These are phyloP conservation scores for Mortierella polycephala DNA, from an alignment of 371 early-diverging fungal genomes.

Conservation along the genomic window DNA sequence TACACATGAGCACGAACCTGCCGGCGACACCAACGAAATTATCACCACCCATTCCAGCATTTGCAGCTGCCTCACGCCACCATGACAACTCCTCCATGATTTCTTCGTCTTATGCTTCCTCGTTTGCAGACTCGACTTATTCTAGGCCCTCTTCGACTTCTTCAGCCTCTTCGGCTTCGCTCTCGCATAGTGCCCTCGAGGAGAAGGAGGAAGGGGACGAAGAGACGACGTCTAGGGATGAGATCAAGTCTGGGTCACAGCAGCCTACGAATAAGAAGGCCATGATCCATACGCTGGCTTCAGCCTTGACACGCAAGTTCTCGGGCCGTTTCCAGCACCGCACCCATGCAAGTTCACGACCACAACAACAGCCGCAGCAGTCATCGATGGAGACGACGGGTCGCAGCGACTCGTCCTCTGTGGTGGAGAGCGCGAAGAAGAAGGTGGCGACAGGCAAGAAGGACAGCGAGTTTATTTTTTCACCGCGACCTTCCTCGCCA, in stretches of 20 bases:
- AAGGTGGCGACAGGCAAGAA: not conserved
- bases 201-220: not conserved
- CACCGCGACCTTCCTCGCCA: slow-evolving; percentile 38
- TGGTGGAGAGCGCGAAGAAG: not conserved
- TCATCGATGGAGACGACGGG: not conserved
- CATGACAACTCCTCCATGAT: slow-evolving; percentile 8
- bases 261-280: slow-evolving; percentile 10
- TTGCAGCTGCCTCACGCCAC: slow-evolving; percentile 7
- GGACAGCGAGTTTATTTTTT: slow-evolving; percentile 31
- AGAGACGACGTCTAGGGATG: not conserved
- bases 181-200: slow-evolving; percentile 5
- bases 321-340: slow-evolving; percentile 21
- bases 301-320: slow-evolving; percentile 26
- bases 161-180: slow-evolving; percentile 19
- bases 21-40: slow-evolving; percentile 7
- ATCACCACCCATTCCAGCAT: slow-evolving; percentile 16
- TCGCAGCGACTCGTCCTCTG: slow-evolving; percentile 7
- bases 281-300: slow-evolving; percentile 23
- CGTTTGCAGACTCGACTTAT: slow-evolving; percentile 6
- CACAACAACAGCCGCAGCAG: slow-evolving; percentile 12
- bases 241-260: not conserved
- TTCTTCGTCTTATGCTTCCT: slow-evolving; percentile 18
- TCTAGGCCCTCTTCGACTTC: slow-evolving; percentile 39
- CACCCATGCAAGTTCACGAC: not conserved
- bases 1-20: not conserved